Conservation (phyloP, 2,329 filamentous ascomycete species). For the Trichoderma semiorbis region DNA sequence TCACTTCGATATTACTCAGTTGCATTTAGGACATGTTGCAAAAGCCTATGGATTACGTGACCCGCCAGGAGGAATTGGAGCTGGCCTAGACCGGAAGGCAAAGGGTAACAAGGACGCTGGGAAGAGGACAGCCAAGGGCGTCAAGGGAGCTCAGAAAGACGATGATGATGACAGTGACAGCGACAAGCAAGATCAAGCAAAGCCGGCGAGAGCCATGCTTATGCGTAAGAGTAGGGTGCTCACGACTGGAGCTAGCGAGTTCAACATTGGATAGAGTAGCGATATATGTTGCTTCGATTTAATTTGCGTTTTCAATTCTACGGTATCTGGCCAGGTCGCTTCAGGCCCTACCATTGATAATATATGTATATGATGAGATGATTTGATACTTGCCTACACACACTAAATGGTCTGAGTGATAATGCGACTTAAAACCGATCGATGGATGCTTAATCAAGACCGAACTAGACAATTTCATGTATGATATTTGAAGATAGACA, state of each 20-base stretch:
- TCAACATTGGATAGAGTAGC: constrained; percentile 58
- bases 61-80: constrained; percentile 76
- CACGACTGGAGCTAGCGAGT: constrained; percentile 62
- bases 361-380: neutral
- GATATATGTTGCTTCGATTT: neutral
- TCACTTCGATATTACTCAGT: constrained; percentile 86
- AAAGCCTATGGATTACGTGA: constrained; percentile 92
- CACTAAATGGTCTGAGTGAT: neutral
- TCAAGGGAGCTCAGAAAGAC: neutral
- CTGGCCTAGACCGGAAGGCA: constrained; percentile 48
- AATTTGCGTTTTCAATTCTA: neutral
- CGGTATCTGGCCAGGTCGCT: neutral
- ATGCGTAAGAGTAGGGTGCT: constrained; percentile 63
- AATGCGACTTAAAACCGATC: neutral
- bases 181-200: constrained; percentile 29
- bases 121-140: constrained; percentile 24
- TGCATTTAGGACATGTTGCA: constrained; percentile 89
- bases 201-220: constrained; percentile 41
- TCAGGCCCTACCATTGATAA: neutral
- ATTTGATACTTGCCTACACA: neutral
- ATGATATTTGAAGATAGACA: neutral
- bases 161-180: constrained; percentile 39
- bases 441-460: neutral
- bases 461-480: neutral
- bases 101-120: constrained; percentile 26